Base-by-base conservation (phyloP, 148 eudicot genomes). In the Talinum fruticosum region DNA sequence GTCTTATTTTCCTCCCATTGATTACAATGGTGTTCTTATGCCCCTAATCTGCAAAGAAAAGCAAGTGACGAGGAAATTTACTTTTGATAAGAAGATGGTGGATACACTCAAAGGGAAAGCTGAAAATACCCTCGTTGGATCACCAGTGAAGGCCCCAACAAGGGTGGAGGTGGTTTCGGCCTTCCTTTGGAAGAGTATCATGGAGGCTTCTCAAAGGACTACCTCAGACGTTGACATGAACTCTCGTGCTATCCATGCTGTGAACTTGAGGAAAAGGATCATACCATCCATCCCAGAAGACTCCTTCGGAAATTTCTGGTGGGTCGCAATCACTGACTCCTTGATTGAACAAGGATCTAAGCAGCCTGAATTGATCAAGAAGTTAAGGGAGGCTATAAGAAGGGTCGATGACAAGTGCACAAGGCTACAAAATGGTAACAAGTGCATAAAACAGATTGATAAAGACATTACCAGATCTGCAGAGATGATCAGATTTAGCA, bases 131-230 rank as follows among this genome's bases (percentile, higher is more conserved):
- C 2, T 8, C 23, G 44, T 2, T 21, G 68, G 28, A 4, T 2
- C 5, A 57, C 15, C 44, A n/a, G 71, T 0, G 16, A 64, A 23
- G 6, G 10, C 36, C 14, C 81, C 78, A 2, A 78, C 81, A 3
- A 66, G 71, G 32, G 84, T 78, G 26, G 81, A 78, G 77, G 78
- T 49, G 13, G 81, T 78, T 15, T 29, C 66, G 0, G 77, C 84
- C 49, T 75, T 82, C 75, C 44, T 82, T 3, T 82, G 81, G 81
- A 53, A 76, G 71, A 19, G 26, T 15, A 0, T 76, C 12, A 45
- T 66, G 24, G 28, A 32, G 29, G 23, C 21, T 8, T 28, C 59
- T 10, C 47, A 41, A 41, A 15, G 53, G 14, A 23, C 53, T 41
- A 67, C 33, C 10, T 6, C 37, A 8, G 26, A 8, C 66, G n/a